Evolutionary conservation across 305 asterid genomes (phyloP), one percentile per base, ranked within the genome.

Genomic region (Fraxinus angustifolia): DNA sequence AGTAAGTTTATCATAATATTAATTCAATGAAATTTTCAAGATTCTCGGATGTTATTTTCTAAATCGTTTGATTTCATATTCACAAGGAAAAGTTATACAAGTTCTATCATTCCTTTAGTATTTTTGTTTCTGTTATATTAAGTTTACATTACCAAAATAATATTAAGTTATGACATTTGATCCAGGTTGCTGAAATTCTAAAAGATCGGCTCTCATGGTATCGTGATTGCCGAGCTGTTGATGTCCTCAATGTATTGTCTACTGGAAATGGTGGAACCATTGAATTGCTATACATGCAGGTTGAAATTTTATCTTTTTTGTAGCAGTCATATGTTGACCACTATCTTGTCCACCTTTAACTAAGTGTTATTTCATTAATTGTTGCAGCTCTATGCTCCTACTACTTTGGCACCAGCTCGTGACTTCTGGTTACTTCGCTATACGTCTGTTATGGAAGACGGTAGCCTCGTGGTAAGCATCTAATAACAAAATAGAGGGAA

Each of bases 271-370:
- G 99, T 80, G 98, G 98, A 88, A 96, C 99, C 81, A 90, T 96
- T 58, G 99, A 96, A 83, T 85, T 96, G 83, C 86, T 96, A 11
- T 96, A 96, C 88, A 90, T 96, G 98, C 98, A 96, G 98, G 99
- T 95, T 48, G 56, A 30, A 30, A 40, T 23, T 26, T 38, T 21
- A 36, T 79, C 75, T 31, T 35, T 35, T 33, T n/a, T 35, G 56
- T 19, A 1, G 73, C 26, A 11, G 3, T 40, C 17, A 8, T 53
- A 62, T 77, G 30, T 60, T 62, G 21, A 17, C 73, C 33, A 71
- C 40, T 30, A 12, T 65, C 33, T n/a, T 28, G 10, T 53, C 21
- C 71, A 48, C 58, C 45, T 74, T 70, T 48, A 30, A 75, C 71
- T 56, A 35, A 83, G 33, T 35, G 26, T 60, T 23, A n/a, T 2